A percentile compares a stretch with the other conserved stretches of the same genome.
These are phyloP conservation scores for Chaetomiaceae sp. DNA, from an alignment of 2,329 filamentous ascomycete genomes.

Conservation along the genomic window DNA sequence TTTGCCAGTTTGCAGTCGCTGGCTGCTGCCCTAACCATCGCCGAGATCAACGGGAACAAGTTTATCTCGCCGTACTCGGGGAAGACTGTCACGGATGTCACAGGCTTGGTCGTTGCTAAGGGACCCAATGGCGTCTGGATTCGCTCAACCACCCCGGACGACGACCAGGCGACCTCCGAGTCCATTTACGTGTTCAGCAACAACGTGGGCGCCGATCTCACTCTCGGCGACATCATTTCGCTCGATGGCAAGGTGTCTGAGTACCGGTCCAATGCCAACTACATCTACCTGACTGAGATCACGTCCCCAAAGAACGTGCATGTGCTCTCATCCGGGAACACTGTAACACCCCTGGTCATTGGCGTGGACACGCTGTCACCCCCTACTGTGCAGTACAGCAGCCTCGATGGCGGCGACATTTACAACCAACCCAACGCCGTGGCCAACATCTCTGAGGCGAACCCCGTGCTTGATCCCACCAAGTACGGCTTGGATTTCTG, in stretches of 20 bases:
- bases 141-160: constrained; percentile 54
- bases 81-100: constrained; percentile 53
- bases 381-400: constrained; percentile 57
- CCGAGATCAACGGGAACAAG: constrained; percentile 61
- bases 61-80: constrained; percentile 59
- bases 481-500: constrained; percentile 68
- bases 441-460: constrained; percentile 52
- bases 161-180: constrained; percentile 56
- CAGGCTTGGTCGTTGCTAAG: constrained; percentile 62
- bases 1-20: constrained; percentile 24
- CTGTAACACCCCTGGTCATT: constrained; percentile 55
- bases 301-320: constrained; percentile 49
- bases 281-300: constrained; percentile 63
- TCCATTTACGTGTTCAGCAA: constrained; percentile 61
- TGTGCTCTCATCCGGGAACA: constrained; percentile 50
- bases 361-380: constrained; percentile 54
- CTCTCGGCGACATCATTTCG: constrained; percentile 59
- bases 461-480: constrained; percentile 57
- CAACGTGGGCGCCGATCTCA: constrained; percentile 46
- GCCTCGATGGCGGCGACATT: constrained; percentile 61
- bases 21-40: constrained; percentile 44
- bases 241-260: constrained; percentile 58
- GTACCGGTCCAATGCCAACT: constrained; percentile 49
- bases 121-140: constrained; percentile 60
- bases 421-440: constrained; percentile 61